A percentile compares a stretch with the other conserved stretches of the same genome.
Evolutionary conservation across 176 grass and related monocot genomes (phyloP).

Genomic region (Carex scoparia): DNA sequence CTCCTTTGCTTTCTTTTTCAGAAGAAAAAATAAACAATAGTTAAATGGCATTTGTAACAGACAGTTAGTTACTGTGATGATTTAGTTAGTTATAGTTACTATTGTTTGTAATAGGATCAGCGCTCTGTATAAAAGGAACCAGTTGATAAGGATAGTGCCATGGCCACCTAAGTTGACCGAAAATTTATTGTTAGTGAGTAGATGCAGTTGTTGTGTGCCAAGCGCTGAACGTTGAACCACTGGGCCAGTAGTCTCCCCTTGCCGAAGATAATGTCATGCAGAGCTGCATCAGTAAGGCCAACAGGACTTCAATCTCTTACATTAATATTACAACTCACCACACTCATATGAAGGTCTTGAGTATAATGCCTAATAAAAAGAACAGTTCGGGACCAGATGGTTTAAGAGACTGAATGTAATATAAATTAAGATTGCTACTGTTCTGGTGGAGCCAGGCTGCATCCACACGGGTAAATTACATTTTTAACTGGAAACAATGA

Average conservation of each 20-base stretch:
- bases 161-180: background rate
- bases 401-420: background rate
- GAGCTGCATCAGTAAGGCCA: background rate
- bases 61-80: no score
- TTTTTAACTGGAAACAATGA: background rate
- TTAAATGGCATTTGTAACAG: background rate
- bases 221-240: background rate
- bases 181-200: background rate
- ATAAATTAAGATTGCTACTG: background rate
- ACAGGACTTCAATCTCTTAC: background rate
- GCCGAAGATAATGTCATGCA: background rate
- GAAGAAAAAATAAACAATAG: no score
- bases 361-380: background rate
- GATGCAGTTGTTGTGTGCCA: background rate
- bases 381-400: no score
- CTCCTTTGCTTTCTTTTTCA: no score
- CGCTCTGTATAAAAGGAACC: no score
- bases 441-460: no score
- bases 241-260: background rate
- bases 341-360: background rate
- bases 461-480: background rate
- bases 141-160: background rate
- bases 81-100: no score
- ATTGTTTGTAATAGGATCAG: no score
- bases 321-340: background rate